phyloP scores from a whole-genome alignment of 208 protist species.

The Leishmania turanica region DNA sequence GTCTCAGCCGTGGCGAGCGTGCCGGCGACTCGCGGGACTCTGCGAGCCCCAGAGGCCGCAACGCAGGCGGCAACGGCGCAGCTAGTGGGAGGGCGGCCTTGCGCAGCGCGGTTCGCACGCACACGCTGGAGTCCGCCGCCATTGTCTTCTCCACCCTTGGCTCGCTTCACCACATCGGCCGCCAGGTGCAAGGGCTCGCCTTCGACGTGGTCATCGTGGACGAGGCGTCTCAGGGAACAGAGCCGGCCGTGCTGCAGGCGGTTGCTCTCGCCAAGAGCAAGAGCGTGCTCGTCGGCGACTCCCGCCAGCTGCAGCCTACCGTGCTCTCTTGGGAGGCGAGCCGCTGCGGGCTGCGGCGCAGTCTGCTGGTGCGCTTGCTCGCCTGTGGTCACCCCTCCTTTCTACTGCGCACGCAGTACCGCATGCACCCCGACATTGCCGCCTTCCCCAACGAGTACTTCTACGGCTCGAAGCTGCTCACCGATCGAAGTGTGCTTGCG shows the following conservation, averaged over 20 bases:
- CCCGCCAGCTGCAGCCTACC: constrained; percentile 90
- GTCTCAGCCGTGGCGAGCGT: constrained; percentile 2
- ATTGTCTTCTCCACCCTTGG: constrained; percentile 83
- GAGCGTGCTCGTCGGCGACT: constrained; percentile 89
- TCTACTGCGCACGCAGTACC: constrained; percentile 86
- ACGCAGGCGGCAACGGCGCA: not conserved
- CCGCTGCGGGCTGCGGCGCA: constrained; percentile 57
- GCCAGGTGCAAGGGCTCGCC: constrained; percentile 26
- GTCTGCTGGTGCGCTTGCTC: constrained; percentile 81
- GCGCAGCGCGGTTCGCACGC: constrained; percentile 15
- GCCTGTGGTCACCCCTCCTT: constrained; percentile 53
- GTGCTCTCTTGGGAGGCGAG: constrained; percentile 67
- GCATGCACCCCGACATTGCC: constrained; percentile 90
- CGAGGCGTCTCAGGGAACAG: constrained; percentile 92
- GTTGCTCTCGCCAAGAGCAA: constrained; percentile 53
- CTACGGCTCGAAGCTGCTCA: constrained; percentile 69
- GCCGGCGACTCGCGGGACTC: too few species aligned
- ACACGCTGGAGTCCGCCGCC: constrained; percentile 38
- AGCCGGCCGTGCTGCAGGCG: constrained; percentile 84
- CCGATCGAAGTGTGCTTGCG: constrained; percentile 39
- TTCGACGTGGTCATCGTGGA: constrained; percentile 92
- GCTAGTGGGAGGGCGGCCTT: not conserved
- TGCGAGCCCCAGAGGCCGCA: too few species aligned
- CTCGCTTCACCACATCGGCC: constrained; percentile 70
- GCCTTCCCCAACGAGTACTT: constrained; percentile 86